Evolutionary conservation across 805 yeast species (phyloP), one percentile per base, ranked within the genome.

Genomic region (Teunomyces aglyptinius): DNA sequence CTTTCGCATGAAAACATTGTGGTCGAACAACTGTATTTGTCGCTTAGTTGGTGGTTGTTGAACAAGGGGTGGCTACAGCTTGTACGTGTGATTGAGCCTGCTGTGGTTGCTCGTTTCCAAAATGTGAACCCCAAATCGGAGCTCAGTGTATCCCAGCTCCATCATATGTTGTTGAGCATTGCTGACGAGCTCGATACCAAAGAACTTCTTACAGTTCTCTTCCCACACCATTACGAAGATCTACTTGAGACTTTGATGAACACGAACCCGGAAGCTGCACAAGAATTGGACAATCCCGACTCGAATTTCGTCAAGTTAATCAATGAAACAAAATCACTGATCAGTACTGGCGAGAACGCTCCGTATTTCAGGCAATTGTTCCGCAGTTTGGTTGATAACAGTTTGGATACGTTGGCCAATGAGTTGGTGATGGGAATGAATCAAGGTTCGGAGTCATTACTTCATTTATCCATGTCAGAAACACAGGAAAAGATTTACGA

Each of bases 11-110:
- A 67, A 31, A 78, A 78, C 53, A 81, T 84, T 59, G 66, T 77
- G 28, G 75, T 84, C 32, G 94, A 86, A 56, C 92, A 94, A 57
- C 85, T 89, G 43, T 92, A 86, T 61, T 72, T 92, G 40, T 85
- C 96, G 0, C 78, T 89, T 51, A 85, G 91, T 50, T 92, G 97
- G 97, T 92, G 97, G 97, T 65, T 92, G 39, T 71, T 92, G 43
- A 90, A 92, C 63, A 80, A 83, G 52, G 98, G 98, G 0, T 89
- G 94, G 90, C 56, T 74, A 18, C 68, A 73, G 28, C 67, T 88
- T 29, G 73, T 80, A 18, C 67, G 72, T 24, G 65, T 75, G 16
- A 79, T 89, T 24, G 80, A 81, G 56, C 59, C 64, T 1, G 68
- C 78, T 3, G 91, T 92, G 3, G 73, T 70, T 26, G 73, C 71